Evolutionary conservation across 169 alveolate species (phyloP).

Genomic region (Eimeria maxima): DNA sequence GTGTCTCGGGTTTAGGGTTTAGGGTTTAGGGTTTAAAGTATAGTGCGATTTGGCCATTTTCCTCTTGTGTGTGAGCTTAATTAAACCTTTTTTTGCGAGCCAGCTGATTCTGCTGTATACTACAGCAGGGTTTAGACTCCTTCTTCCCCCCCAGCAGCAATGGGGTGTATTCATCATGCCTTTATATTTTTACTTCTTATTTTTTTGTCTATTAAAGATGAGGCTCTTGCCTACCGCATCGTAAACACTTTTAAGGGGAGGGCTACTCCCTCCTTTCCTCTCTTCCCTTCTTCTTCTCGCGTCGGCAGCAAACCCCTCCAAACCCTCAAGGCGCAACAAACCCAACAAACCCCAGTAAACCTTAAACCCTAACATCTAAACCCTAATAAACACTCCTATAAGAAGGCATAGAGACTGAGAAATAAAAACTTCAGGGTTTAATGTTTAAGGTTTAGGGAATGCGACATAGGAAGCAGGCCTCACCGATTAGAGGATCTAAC

Average conservation of each 20-base stretch:
- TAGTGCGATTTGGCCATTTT: not conserved
- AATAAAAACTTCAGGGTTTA: not conserved
- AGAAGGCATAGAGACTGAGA: not conserved
- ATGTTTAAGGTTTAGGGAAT: not conserved
- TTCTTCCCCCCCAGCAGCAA: not conserved
- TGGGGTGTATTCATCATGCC: not conserved
- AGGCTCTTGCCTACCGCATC: not conserved
- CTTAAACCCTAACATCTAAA: not conserved
- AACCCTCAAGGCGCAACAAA: not conserved
- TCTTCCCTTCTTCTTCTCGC: not conserved
- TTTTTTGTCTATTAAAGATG: not conserved
- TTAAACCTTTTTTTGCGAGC: not conserved
- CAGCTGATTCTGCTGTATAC: not conserved
- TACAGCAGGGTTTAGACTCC: not conserved
- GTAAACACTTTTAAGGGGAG: no score
- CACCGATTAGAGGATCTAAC: no score
- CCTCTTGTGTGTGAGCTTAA: not conserved
- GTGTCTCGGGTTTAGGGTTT: slow-evolving; percentile 20
- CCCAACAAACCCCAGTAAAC: not conserved
- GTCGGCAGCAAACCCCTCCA: not conserved
- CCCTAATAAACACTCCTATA: not conserved
- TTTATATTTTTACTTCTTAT: not conserved
- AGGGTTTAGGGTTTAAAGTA: slow-evolving; percentile 36
- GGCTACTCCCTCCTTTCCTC: not conserved
- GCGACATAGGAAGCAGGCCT: not conserved